These are phyloP conservation scores for Tolypocladium album DNA, from an alignment of 2,329 filamentous ascomycete species.

Conservation along the genomic window DNA sequence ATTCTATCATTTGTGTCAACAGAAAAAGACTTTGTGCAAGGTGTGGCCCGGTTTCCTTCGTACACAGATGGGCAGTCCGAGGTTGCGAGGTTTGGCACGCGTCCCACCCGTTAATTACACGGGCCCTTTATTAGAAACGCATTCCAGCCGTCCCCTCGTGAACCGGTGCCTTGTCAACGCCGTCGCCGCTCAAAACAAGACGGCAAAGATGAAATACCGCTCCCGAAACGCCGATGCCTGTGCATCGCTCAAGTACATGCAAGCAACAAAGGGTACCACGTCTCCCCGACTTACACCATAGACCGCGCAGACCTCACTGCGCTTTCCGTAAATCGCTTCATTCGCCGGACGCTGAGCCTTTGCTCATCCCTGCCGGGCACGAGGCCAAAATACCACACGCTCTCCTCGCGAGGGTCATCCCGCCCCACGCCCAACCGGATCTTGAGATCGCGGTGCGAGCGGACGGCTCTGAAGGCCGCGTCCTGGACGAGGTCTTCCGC, in stretches of 20 bases:
- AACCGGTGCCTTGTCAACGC: background rate
- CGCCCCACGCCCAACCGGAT: constrained; percentile 51
- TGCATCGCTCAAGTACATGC: background rate
- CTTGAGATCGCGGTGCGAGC: constrained; percentile 57
- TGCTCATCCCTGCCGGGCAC: constrained; percentile 27
- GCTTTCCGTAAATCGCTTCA: constrained; percentile 35
- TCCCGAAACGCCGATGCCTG: background rate
- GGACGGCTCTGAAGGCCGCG: constrained; percentile 58
- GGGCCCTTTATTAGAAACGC: background rate
- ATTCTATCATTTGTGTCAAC: background rate
- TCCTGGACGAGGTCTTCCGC: constrained; percentile 63
- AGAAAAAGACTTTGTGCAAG: background rate
- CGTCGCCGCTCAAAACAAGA: background rate
- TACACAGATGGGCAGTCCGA: background rate
- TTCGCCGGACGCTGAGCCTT: constrained; percentile 31
- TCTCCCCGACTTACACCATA: constrained; percentile 10
- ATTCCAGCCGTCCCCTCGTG: constrained; percentile 1
- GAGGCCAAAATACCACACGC: constrained; percentile 40
- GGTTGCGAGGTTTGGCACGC: background rate
- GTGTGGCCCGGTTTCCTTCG: background rate
- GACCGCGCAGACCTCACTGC: constrained; percentile 13
- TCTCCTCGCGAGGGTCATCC: constrained; percentile 32
- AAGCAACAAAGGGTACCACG: background rate
- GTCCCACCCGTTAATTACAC: background rate
- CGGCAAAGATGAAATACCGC: background rate